A percentile compares a stretch with the other conserved stretches of the same genome.
phyloP scores from a whole-genome alignment of 345 rosid genomes.

The Arabidopsis thaliana region TAIR10.1 NC_003075.7:5795001-5795500 shows the following conservation, averaged over 20 bases:
- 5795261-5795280: conserved; percentile 2
- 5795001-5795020: conserved; percentile 2
- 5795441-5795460: not conserved
- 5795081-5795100: conserved; percentile 43
- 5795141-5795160: conserved; percentile 43
- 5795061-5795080: conserved; percentile 40
- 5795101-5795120: conserved; percentile 40
- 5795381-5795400: conserved; percentile 20
- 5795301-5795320: not conserved
- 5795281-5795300: not conserved
- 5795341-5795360: conserved; percentile 3
- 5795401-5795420: conserved; percentile 1
- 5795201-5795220: conserved; percentile 74
- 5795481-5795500: conserved; percentile 16
- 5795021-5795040: conserved; percentile 17
- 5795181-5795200: conserved; percentile 79
- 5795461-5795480: conserved; percentile 8
- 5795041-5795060: not conserved
- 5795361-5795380: not conserved
- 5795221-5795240: conserved; percentile 52
- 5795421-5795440: conserved; percentile 5
- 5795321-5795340: conserved; percentile 13
- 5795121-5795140: conserved; percentile 44
- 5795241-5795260: conserved; percentile 12
- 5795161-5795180: conserved; percentile 54